Conservation (phyloP, 495 filamentous ascomycete genomes). For the Penicillium verhagenii region DNA sequence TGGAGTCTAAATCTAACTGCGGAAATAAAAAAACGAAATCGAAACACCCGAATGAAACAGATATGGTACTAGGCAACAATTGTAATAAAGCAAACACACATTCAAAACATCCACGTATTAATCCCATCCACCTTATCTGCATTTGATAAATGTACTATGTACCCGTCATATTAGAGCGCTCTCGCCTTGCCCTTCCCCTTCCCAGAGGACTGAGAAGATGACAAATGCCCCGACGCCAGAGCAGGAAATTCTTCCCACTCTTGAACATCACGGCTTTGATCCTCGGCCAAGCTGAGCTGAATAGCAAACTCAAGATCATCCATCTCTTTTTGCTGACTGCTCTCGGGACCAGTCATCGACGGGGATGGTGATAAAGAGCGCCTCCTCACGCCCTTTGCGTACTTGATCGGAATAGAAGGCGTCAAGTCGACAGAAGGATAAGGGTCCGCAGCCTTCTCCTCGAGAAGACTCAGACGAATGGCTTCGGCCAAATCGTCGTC, state of each 20-base stretch:
- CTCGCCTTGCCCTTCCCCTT: constrained; percentile 44
- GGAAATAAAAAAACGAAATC: neutral
- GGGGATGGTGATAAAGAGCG: constrained; percentile 15
- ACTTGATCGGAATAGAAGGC: constrained; percentile 53
- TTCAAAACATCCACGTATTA: neutral
- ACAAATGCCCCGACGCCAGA: constrained; percentile 45
- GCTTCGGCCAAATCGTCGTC: constrained; percentile 79
- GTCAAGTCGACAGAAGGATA: constrained; percentile 24
- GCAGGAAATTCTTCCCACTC: constrained; percentile 59
- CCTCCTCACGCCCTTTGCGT: constrained; percentile 37
- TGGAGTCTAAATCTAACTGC: neutral
- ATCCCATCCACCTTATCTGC: neutral
- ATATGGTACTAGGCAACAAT: too few relatives aligned
- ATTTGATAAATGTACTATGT: too few relatives aligned
- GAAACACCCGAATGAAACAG: too few relatives aligned
- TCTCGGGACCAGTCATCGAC: constrained; percentile 26
- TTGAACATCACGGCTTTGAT: constrained; percentile 49
- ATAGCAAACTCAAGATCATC: constrained; percentile 83
- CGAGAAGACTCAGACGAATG: constrained; percentile 72
- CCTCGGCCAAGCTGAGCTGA: constrained; percentile 80
- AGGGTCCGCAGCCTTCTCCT: constrained; percentile 29
- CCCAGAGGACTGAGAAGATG: constrained; percentile 40
- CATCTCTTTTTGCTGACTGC: constrained; percentile 51
- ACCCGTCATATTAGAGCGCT: constrained; percentile 28
- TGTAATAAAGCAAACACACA: too few relatives aligned